These are phyloP conservation scores for Ophidiomyces ophidiicola DNA, from an alignment of 2,329 filamentous ascomycete species.

Conservation along the genomic window DNA sequence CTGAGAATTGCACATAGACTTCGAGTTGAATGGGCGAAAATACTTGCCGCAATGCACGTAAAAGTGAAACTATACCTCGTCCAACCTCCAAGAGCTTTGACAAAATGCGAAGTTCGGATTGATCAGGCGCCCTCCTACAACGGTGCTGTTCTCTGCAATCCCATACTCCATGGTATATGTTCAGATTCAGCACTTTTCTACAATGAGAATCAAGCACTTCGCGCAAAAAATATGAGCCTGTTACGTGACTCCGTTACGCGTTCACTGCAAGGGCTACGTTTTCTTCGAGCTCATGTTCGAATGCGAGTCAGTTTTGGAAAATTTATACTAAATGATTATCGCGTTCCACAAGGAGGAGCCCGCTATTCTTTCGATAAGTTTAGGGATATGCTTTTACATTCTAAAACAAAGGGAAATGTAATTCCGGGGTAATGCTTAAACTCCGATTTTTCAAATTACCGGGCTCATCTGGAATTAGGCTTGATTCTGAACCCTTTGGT, in stretches of 20 bases:
- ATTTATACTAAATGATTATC: conserved; percentile 30
- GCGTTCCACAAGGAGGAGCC: conserved; percentile 19
- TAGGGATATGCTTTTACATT: conserved; percentile 28
- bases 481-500: conserved; percentile 21
- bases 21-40: conserved; percentile 22
- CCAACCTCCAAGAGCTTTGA: conserved; percentile 20
- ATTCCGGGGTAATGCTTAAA: conserved; percentile 26
- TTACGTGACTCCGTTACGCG: conserved; percentile 23
- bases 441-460: not conserved
- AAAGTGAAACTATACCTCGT: conserved; percentile 27
- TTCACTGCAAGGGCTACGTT: conserved; percentile 24
- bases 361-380: conserved; percentile 31
- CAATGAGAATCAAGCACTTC: conserved; percentile 17
- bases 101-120: conserved; percentile 21
- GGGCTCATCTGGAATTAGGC: conserved; percentile 3
- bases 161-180: conserved; percentile 16
- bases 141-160: not conserved
- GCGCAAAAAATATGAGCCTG: conserved; percentile 23
- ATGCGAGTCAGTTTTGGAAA: conserved; percentile 35
- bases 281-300: conserved; percentile 26
- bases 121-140: conserved; percentile 14
- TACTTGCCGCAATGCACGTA: conserved; percentile 21
- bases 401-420: conserved; percentile 27
- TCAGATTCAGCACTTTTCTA: conserved; percentile 16
- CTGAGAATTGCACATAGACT: conserved; percentile 26